A percentile compares a stretch with the other conserved stretches of the same genome.
phyloP scores from a whole-genome alignment of 2,329 filamentous ascomycete genomes.

The Fusarium abutilonis region DNA sequence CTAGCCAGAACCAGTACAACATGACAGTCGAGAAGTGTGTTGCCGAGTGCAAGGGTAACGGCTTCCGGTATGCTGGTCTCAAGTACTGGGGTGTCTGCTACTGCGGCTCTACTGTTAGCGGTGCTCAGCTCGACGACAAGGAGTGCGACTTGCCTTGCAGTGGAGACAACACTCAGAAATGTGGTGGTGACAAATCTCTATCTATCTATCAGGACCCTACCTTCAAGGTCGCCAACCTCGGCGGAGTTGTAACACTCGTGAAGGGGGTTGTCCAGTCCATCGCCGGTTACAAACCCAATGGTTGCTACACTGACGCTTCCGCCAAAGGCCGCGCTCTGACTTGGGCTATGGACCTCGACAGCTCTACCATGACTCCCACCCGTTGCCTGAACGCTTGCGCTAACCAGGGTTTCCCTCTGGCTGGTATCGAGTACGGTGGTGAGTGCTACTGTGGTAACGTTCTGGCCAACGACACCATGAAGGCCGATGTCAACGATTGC shows the following conservation, averaged over 20 bases:
- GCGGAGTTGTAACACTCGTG: constrained; percentile 49
- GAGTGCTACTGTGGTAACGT: constrained; percentile 64
- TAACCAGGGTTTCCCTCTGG: constrained; percentile 57
- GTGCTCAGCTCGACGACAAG: constrained; percentile 61
- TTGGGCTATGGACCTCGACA: constrained; percentile 54
- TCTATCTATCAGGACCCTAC: constrained; percentile 62
- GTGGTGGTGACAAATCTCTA: constrained; percentile 59
- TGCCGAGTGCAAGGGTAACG: constrained; percentile 62
- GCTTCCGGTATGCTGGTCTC: constrained; percentile 62
- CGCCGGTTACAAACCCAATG: constrained; percentile 66
- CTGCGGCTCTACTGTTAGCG: constrained; percentile 61
- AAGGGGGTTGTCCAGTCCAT: constrained; percentile 49
- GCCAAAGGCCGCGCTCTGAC: constrained; percentile 56
- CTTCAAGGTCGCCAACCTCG: constrained; percentile 53
- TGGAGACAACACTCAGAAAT: constrained; percentile 56
- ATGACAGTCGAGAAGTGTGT: constrained; percentile 62
- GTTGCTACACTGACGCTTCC: constrained; percentile 66
- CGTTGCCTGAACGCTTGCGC: constrained; percentile 57
- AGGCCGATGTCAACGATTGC: constrained; percentile 55
- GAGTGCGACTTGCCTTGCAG: constrained; percentile 68
- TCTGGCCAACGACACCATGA: constrained; percentile 58
- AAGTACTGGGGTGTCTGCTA: constrained; percentile 64
- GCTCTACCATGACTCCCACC: constrained; percentile 53
- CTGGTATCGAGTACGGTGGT: constrained; percentile 59
- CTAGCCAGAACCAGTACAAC: constrained; percentile 48